Percentiles rank a stretch among this genome's conserved stretches.
Evolutionary conservation across 305 asterid species (phyloP).

Genomic region (Fraxinus ornus): DNA sequence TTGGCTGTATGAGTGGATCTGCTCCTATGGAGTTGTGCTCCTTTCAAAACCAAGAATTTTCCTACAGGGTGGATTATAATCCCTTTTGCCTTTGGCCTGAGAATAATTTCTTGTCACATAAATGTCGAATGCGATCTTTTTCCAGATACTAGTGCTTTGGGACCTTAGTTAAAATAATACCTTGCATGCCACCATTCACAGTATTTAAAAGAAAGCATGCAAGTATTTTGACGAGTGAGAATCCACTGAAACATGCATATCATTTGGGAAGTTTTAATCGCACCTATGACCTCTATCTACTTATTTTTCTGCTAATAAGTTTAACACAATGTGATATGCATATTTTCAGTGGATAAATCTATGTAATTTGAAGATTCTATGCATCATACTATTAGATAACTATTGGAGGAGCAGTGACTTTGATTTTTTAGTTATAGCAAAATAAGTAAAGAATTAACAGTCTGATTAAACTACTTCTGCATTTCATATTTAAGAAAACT

Average conservation of each 20-base stretch:
- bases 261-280: background rate
- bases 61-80: background rate
- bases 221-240: background rate
- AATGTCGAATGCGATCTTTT: background rate
- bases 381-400: background rate
- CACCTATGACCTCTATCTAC: background rate
- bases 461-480: background rate
- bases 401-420: background rate
- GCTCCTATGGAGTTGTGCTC: background rate
- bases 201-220: background rate
- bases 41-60: background rate
- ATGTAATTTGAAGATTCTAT: background rate
- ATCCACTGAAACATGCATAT: background rate
- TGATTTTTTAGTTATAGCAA: background rate
- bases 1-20: conserved; percentile 1
- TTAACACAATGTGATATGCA: background rate
- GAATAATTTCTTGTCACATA: background rate
- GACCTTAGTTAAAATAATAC: background rate
- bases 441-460: background rate
- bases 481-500: background rate
- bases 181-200: background rate
- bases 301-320: background rate
- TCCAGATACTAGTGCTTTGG: background rate
- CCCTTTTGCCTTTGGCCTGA: background rate
- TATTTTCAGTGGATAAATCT: background rate